Evolutionary conservation across 2,329 filamentous ascomycete species (phyloP), one percentile per base, ranked within the genome.

Genomic region (Mycosphaerella arachidis): DNA sequence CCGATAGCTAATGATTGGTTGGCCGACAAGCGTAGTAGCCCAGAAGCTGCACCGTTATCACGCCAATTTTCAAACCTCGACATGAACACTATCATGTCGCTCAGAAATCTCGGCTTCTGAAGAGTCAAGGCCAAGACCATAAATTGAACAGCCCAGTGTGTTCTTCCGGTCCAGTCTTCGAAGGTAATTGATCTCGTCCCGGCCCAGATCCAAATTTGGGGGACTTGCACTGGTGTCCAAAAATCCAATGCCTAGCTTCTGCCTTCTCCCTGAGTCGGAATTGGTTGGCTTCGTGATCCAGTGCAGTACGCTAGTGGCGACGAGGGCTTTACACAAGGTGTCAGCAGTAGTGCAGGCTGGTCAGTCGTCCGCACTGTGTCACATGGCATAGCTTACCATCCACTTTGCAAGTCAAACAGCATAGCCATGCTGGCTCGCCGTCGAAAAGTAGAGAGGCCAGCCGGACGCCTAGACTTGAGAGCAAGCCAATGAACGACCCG

Each of bases 281-380:
- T 40, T 18, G 13, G 52, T 51, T 3, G 61, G 61, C n/a, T 48
- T 56, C 4, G 61, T 61, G 18, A 63, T 58, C 61, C 61, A 63
- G 37, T 61, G 56, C 2, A 63, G 58, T 8, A 60, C 46, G 43
- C 24, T 51, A 12, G 52, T 33, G 46, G 52, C 52, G 8, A 63
- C 48, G 35, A 63, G 45, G 6, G 55, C 61, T 63, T 20, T 7
- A 8, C n/a, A 16, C 13, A 16, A n/a, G 16, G 18, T 16, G 40
- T 43, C 40, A 43, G 40, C n/a, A 43, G n/a, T 7, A 6, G 40
- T 6, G 7, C n/a, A 18, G 18, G 7, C 12, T 35, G 31, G 24
- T 24, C 12, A 35, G 4, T 35, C 7, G 1, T 43, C 13, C 18
- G 9, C 16, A n/a, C 7, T 43, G 40, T 7, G 13, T 18, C 24